A percentile compares a stretch with the other conserved stretches of the same genome.
phyloP scores from a whole-genome alignment of 1,139 yeast species.

The Zygosaccharomyces sapae region DNA sequence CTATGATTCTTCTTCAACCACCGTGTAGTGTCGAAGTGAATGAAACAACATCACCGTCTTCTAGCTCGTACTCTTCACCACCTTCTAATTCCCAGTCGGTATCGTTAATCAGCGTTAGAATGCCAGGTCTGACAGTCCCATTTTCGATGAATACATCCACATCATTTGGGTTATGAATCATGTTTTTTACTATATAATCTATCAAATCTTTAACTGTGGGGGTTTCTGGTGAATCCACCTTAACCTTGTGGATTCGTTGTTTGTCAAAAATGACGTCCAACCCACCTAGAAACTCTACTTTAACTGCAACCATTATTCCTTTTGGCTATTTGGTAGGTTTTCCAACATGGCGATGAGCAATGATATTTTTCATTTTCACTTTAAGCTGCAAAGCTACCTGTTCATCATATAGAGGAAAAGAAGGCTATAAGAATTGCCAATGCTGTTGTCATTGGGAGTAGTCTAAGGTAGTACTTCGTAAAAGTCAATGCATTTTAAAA shows the following conservation, averaged over 20 bases:
- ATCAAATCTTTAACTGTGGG: conserved; percentile 54
- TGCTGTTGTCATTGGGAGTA: too few relatives aligned
- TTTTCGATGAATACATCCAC: conserved; percentile 76
- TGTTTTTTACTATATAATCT: conserved; percentile 47
- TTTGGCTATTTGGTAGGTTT: not conserved
- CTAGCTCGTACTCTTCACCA: conserved; percentile 71
- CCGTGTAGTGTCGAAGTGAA: conserved; percentile 95
- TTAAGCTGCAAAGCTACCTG: not conserved
- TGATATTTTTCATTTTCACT: not conserved
- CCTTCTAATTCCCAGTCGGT: conserved; percentile 98
- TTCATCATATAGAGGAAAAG: too few relatives aligned
- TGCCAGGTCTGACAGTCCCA: conserved; percentile 81
- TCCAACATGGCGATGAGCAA: not conserved
- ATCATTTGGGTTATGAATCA: conserved; percentile 61
- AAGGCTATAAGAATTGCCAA: too few relatives aligned
- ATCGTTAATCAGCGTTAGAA: conserved; percentile 84
- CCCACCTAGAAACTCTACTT: conserved; percentile 59
- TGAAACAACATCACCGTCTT: conserved; percentile 71
- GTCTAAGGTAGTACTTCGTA: too few relatives aligned
- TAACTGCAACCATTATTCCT: conserved; percentile 32
- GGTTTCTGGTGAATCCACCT: conserved; percentile 44
- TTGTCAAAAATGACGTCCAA: conserved; percentile 60
- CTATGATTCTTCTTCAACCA: conserved; percentile 50
- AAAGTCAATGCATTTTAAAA: too few relatives aligned
- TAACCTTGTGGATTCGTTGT: conserved; percentile 44